These are phyloP conservation scores for Pseudotsuga menziesii DNA, from an alignment of 75 land plant genomes.

Conservation along the genomic window DNA sequence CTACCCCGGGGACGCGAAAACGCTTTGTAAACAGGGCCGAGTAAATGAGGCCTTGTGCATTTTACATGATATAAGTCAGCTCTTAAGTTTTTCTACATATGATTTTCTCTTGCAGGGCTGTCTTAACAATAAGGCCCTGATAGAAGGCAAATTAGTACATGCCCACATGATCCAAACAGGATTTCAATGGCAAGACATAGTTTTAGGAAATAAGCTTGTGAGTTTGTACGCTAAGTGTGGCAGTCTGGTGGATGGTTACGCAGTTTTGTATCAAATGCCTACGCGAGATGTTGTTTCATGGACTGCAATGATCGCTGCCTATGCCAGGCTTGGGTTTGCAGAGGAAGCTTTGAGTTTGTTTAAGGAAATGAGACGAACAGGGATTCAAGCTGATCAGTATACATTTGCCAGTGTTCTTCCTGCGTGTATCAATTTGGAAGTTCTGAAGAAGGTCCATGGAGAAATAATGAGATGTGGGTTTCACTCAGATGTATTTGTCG, in stretches of 20 bases:
- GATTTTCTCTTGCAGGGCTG: no score
- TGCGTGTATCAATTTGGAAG: no score
- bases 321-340: not conserved
- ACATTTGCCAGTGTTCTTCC: constrained; percentile 6
- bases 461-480: no score
- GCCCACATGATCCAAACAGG: not conserved
- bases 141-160: no score
- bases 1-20: no score
- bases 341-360: not conserved
- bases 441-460: no score
- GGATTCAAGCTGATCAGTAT: not conserved
- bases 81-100: no score
- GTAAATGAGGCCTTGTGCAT: no score
- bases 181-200: not conserved
- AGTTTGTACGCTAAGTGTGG: not conserved
- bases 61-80: no score
- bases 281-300: not conserved
- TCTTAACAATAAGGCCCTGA: no score
- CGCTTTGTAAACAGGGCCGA: no score
- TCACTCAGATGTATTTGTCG: not conserved
- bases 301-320: not conserved
- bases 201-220: not conserved
- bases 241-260: not conserved
- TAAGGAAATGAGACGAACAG: not conserved
- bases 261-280: not conserved